Conservation (phyloP, 2,329 filamentous ascomycete species). For the Xylariaceae sp. region DNA sequence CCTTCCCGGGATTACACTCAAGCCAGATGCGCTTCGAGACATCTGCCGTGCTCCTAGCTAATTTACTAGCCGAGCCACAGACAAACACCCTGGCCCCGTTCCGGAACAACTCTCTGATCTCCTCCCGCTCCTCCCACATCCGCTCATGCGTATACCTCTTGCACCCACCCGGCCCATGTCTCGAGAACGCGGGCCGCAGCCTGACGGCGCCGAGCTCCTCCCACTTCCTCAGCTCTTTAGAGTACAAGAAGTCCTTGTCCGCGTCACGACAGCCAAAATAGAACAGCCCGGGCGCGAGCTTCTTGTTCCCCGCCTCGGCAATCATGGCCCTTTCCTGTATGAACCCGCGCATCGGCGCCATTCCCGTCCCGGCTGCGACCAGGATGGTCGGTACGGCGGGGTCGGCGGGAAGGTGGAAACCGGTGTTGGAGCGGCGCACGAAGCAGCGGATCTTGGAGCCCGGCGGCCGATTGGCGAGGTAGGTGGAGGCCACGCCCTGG, state of each 20-base stretch:
- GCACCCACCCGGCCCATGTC: not conserved
- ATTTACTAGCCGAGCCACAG: conserved; percentile 10
- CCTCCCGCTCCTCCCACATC: conserved; percentile 11
- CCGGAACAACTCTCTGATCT: conserved; percentile 5
- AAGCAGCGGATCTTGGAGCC: conserved; percentile 4
- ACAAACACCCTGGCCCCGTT: conserved; percentile 8
- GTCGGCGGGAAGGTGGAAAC: conserved; percentile 8
- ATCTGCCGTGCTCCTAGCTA: conserved; percentile 13
- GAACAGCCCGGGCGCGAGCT: conserved; percentile 41
- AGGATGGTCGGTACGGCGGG: conserved; percentile 7
- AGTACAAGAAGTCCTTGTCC: conserved; percentile 53
- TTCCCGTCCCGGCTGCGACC: conserved; percentile 8
- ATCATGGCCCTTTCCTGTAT: conserved; percentile 11
- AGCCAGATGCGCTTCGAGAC: conserved; percentile 9
- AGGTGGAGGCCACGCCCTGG: conserved; percentile 9
- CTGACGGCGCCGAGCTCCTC: conserved; percentile 54
- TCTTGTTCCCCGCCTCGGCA: not conserved
- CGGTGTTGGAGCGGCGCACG: conserved; percentile 7
- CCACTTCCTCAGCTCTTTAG: conserved; percentile 56
- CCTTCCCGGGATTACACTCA: conserved; percentile 6
- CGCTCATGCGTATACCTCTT: conserved; percentile 7
- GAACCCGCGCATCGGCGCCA: conserved; percentile 11
- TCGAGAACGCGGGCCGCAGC: conserved; percentile 52
- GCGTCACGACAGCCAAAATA: conserved; percentile 37
- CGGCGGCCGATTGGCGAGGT: conserved; percentile 1